Conservation (phyloP, 345 rosid species). For the Salix udensis region DNA sequence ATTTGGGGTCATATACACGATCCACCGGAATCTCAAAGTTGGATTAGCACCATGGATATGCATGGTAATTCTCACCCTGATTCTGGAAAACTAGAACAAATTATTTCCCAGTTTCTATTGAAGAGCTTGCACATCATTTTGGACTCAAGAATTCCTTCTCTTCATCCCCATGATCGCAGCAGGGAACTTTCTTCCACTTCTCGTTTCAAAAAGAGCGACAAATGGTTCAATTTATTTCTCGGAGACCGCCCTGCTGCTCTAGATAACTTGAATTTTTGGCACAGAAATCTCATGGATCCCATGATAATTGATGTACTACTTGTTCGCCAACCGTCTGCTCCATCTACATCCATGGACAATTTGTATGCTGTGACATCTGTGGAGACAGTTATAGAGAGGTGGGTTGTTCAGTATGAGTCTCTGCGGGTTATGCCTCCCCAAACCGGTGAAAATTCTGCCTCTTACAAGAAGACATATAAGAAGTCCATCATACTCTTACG, state of each 20-base stretch:
- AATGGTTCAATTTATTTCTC: conserved; percentile 82
- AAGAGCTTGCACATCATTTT: conserved; percentile 75
- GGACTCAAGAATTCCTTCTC: conserved; percentile 73
- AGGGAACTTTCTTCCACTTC: conserved; percentile 32
- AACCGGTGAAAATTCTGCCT: conserved; percentile 39
- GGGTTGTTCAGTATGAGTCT: conserved; percentile 76
- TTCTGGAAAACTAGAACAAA: conserved; percentile 58
- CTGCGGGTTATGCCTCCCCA: conserved; percentile 40
- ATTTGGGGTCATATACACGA: not conserved
- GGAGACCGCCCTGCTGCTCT: conserved; percentile 77
- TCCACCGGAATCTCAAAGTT: not conserved
- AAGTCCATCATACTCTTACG: conserved; percentile 69
- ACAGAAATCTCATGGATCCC: conserved; percentile 60
- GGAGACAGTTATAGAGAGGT: conserved; percentile 86
- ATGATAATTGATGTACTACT: conserved; percentile 82
- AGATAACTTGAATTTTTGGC: conserved; percentile 73
- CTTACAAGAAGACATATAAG: conserved; percentile 74
- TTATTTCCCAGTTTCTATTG: conserved; percentile 66
- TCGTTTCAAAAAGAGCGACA: conserved; percentile 63
- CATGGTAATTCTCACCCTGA: conserved; percentile 33
- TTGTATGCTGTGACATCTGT: conserved; percentile 24
- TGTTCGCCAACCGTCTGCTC: conserved; percentile 37
- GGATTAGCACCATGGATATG: conserved; percentile 36
- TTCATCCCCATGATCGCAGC: conserved; percentile 41
- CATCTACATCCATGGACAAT: conserved; percentile 36